Conservation (phyloP, 106 monocot genomes). For the Dioscorea alata region DNA sequence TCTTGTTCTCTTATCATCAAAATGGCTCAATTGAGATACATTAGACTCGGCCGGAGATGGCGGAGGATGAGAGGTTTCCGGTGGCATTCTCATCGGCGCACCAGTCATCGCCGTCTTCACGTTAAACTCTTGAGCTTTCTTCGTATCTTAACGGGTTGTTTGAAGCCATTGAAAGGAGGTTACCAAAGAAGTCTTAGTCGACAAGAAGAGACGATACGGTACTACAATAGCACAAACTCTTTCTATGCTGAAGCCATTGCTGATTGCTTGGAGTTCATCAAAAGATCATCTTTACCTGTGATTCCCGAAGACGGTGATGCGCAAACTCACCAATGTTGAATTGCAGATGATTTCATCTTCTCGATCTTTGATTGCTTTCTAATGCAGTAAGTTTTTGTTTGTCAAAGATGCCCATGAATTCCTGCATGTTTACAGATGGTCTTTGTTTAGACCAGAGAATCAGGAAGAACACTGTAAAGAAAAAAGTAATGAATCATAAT, state of each 20-base stretch:
- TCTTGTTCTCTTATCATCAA: background rate
- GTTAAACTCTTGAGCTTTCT: background rate
- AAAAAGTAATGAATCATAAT: no score
- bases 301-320: background rate
- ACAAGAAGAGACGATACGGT: no score
- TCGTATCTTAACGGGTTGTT: background rate
- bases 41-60: constrained; percentile 15
- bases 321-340: background rate
- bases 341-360: background rate
- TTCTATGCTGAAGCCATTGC: constrained; percentile 39
- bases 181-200: no score
- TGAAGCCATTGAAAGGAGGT: constrained; percentile 3
- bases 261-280: constrained; percentile 46
- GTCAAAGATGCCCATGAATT: background rate
- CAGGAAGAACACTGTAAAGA: background rate
- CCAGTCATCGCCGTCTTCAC: background rate
- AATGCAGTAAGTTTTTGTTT: no score
- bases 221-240: no score
- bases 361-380: background rate
- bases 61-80: constrained; percentile 14
- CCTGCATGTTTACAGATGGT: background rate
- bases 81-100: background rate
- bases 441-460: background rate
- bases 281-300: constrained; percentile 18
- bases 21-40: constrained; percentile 4